Evolutionary conservation across 116 monocot genomes (phyloP).

Genomic region (Thalassia testudinum): DNA sequence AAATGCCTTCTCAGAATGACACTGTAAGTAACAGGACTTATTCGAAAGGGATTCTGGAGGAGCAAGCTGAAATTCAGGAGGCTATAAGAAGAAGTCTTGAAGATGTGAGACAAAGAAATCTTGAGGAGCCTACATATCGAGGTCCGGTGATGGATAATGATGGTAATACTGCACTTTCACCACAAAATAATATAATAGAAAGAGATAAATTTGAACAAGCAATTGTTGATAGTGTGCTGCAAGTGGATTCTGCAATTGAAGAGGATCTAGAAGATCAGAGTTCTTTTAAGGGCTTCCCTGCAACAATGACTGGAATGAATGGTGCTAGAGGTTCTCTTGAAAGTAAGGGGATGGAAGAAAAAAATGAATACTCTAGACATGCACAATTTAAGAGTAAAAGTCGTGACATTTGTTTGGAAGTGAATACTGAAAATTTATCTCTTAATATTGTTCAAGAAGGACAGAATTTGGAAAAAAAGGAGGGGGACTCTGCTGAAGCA

Average conservation of each 20-base stretch:
- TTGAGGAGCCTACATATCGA: background rate
- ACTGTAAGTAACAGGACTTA: slow-evolving; percentile 17
- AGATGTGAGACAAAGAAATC: slow-evolving; percentile 21
- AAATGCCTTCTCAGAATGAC: background rate
- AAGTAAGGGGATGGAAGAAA: too few species aligned
- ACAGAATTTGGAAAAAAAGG: too few species aligned
- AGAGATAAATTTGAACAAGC: background rate
- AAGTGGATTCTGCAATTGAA: background rate
- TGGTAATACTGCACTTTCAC: background rate
- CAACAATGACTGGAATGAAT: too few species aligned
- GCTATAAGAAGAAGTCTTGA: slow-evolving; percentile 87
- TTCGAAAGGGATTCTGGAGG: slow-evolving; percentile 50
- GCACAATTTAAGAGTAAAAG: too few species aligned
- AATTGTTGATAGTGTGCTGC: background rate
- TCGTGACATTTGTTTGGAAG: too few species aligned
- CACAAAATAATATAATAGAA: slow-evolving; percentile 1
- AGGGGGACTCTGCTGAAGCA: too few species aligned
- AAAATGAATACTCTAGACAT: too few species aligned
- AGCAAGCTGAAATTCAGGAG: slow-evolving; percentile 74
- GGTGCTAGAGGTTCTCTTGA: too few species aligned
- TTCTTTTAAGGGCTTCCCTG: too few species aligned
- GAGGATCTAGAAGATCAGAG: too few species aligned
- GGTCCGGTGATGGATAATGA: background rate
- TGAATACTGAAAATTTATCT: too few species aligned
- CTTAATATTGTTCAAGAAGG: too few species aligned